Evolutionary conservation across 257 asterid genomes (phyloP).

Genomic region (Fraxinus anomala): DNA sequence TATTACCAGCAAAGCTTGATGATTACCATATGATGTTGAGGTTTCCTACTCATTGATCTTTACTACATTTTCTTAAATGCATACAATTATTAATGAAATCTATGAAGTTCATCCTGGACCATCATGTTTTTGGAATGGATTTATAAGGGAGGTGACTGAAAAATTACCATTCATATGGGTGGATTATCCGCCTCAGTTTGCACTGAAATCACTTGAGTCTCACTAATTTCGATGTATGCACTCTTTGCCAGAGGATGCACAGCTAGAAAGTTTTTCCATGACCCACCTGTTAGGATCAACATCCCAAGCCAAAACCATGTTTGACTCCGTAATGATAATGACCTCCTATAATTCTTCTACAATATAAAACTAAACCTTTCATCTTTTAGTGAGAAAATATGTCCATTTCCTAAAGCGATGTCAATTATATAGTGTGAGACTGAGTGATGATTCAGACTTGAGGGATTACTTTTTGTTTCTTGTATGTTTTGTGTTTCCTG

Average conservation of each 20-base stretch:
- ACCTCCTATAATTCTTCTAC: neutral
- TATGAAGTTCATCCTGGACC: constrained; percentile 19
- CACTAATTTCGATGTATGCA: neutral
- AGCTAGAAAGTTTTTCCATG: neutral
- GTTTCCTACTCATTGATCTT: constrained; percentile 33
- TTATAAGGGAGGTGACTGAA: neutral
- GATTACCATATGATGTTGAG: constrained; percentile 87
- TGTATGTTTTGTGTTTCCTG: neutral
- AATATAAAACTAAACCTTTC: neutral
- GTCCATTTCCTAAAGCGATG: neutral
- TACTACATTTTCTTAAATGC: constrained; percentile 15
- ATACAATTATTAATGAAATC: neutral
- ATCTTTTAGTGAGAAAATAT: neutral
- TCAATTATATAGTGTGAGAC: no score
- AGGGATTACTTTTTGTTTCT: neutral
- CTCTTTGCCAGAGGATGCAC: neutral
- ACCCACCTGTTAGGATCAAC: neutral
- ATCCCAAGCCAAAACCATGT: neutral
- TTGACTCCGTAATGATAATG: neutral
- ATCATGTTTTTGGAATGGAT: neutral
- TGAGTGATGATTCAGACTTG: neutral
- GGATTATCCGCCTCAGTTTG: neutral
- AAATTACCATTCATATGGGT: neutral
- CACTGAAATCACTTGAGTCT: neutral
- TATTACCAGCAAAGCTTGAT: constrained; percentile 69